Evolutionary conservation across 306 rosid genomes (phyloP), one percentile per base, ranked within the genome.

Genomic region (Malus asiatica): DNA sequence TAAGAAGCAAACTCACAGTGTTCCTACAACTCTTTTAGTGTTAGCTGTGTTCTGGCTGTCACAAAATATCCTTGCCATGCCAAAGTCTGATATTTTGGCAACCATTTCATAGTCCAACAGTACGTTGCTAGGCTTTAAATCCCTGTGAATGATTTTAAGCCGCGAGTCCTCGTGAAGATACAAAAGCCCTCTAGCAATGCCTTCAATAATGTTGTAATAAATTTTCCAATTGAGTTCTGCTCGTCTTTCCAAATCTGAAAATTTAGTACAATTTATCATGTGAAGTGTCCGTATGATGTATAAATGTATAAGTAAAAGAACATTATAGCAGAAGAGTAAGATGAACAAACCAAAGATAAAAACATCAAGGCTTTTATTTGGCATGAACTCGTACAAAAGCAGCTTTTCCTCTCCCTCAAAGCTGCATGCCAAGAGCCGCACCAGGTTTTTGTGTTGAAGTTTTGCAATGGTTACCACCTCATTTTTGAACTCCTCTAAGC

Each of bases 391-490:
- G 60, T 89, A 89, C 35, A 89, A 59, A 27, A 86, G 88, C 20
- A 88, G 55, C 80, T 84, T 87, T 74, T 88, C 96, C 1, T 87
- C 85, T 82, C 71, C 89, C 32, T 88, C 91, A 46, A 86, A 38
- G 77, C 84, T 70, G 67, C 83, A 91, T 1, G 93, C 97, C 55
- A 91, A 63, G 25, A 91, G 84, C 81, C 84, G 87, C 72, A 88
- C 90, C 35, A 91, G 84, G 81, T 89, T 91, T 74, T 77, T 85
- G 33, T 86, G 93, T 59, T 91, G 95, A 72, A 91, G 94, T 74
- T 88, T 89, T 11, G 88, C 83, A 23, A 91, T 81, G 11, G 88
- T 64, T 52, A 86, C 40, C 40, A 35, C 40, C 40, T 35, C 40
- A 35, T 6, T 35, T 35, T 35, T 35, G 8, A 35, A 35, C 79